Evolutionary conservation across 139 green algal species (phyloP), one percentile per base, ranked within the genome.

Genomic region (Chlamydomonas schloesseri): DNA sequence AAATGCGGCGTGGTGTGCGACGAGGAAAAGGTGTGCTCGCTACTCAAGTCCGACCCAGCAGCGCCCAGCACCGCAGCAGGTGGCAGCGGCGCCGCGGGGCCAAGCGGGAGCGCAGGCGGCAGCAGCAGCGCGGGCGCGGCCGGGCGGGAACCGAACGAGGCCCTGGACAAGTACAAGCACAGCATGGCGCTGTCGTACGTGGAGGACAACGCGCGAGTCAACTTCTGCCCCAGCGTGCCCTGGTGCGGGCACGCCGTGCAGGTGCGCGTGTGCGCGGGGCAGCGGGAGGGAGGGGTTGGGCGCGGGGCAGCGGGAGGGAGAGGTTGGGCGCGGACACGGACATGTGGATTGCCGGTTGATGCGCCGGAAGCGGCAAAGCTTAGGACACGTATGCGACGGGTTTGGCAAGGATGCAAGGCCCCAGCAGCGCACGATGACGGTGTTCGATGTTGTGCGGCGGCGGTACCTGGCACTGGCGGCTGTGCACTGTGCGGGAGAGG

Each of bases 1-100:
- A 92, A 92, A 73, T 98, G 96, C 81, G 93, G 94, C 20, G 92
- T 92, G 6, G 83, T 95, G 42, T 98, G 96, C 79, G 94, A 98
- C 50, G 94, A 97, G 71, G 86, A 91, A 24, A 92, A 94, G 88
- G 94, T 96, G 42, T 55, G 70, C 42, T 0, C 21, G 5, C 75
- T 96, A 21, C 68, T 96, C 23, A 62, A 88, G 42, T 23, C 26
- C n/a, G 29, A 84, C 65, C 31, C 1, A 6, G 75, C n/a, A 13
- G 46, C 10, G 31, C 34, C 57, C 14, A 31, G 57, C 58, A 21
- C 57, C 36, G 34, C 18, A 3, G 75, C 73, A 28, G 34, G 26
- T n/a, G 37, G 60, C 75, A 36, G 23, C 31, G 36, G 75, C 57
- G 21, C 23, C 34, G 9, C n/a, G 33, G 36, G 47, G 14, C 6